phyloP scores from a whole-genome alignment of 176 grass and related monocot genomes.

The Rhipidocladum racemiflorum region DNA sequence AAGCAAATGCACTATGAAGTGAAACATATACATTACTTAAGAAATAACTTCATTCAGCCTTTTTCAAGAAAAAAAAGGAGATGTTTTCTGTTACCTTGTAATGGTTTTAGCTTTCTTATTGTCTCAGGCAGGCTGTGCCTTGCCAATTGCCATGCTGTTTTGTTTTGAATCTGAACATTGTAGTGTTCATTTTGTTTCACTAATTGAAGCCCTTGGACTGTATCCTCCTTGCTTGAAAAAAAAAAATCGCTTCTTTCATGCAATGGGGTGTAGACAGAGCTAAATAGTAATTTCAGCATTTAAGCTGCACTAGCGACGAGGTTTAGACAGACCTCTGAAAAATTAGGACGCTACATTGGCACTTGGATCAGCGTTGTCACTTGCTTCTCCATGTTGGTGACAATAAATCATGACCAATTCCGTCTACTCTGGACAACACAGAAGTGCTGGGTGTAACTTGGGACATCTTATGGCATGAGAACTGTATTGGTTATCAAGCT shows the following conservation, averaged over 20 bases:
- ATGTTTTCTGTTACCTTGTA: background rate
- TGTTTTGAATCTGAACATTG: background rate
- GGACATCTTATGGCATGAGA: background rate
- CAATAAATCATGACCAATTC: background rate
- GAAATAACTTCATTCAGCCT: conserved; percentile 4
- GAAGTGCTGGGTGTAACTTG: background rate
- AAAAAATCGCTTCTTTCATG: background rate
- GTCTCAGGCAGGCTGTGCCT: background rate
- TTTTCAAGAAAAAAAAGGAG: background rate
- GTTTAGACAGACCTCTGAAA: background rate
- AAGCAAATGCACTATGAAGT: background rate
- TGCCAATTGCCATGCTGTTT: background rate
- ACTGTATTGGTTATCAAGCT: background rate
- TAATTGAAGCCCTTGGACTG: background rate
- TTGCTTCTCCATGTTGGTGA: background rate
- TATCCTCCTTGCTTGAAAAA: background rate
- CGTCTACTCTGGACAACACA: background rate
- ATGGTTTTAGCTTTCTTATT: conserved; percentile 8
- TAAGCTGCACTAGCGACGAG: background rate
- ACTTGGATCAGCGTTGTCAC: background rate
- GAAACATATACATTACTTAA: background rate
- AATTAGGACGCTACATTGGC: background rate
- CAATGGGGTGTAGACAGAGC: background rate
- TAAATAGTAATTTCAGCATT: background rate
- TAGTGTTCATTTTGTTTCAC: background rate